Conservation (phyloP, 1,284 basidiomycete genomes). For the Papiliotrema fonsecae region DNA sequence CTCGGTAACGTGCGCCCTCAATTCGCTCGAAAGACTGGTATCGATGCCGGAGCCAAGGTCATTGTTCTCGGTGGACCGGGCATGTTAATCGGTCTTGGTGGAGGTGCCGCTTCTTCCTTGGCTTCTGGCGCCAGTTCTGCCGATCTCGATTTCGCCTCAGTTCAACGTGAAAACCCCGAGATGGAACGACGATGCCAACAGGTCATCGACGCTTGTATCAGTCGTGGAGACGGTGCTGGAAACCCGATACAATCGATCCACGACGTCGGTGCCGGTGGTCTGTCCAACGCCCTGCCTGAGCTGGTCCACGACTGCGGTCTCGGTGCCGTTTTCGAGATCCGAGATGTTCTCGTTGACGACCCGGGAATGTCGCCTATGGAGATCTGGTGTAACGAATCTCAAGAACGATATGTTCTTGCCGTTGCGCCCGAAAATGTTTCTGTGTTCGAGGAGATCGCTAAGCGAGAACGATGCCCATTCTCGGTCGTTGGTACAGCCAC, state of each 20-base stretch:
- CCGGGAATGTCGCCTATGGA: conserved; percentile 97
- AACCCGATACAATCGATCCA: conserved; percentile 96
- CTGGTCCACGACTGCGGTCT: conserved; percentile 90
- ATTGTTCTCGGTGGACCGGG: conserved; percentile 96
- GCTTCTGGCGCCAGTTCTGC: conserved; percentile 81
- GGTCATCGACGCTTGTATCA: conserved; percentile 88
- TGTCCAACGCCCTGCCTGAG: conserved; percentile 95
- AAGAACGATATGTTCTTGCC: conserved; percentile 96
- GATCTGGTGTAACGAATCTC: conserved; percentile 99
- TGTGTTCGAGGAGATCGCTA: conserved; percentile 70
- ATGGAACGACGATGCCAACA: conserved; percentile 97
- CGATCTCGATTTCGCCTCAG: conserved; percentile 93
- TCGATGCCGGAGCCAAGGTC: conserved; percentile 74
- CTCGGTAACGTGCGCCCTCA: conserved; percentile 83
- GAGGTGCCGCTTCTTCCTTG: conserved; percentile 92
- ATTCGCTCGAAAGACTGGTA: conserved; percentile 71
- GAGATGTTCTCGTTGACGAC: conserved; percentile 89
- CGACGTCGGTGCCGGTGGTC: conserved; percentile 94
- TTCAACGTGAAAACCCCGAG: conserved; percentile 96
- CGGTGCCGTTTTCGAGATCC: conserved; percentile 90
- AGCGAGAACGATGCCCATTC: conserved; percentile 81
- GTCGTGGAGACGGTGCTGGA: conserved; percentile 52
- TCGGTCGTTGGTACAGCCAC: conserved; percentile 87
- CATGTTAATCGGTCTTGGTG: conserved; percentile 92
- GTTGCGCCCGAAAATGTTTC: conserved; percentile 58